A percentile compares a stretch with the other conserved stretches of the same genome.
These are phyloP conservation scores for Zasmidium citrigriseum DNA, from an alignment of 2,329 filamentous ascomycete genomes.

Conservation along the genomic window DNA sequence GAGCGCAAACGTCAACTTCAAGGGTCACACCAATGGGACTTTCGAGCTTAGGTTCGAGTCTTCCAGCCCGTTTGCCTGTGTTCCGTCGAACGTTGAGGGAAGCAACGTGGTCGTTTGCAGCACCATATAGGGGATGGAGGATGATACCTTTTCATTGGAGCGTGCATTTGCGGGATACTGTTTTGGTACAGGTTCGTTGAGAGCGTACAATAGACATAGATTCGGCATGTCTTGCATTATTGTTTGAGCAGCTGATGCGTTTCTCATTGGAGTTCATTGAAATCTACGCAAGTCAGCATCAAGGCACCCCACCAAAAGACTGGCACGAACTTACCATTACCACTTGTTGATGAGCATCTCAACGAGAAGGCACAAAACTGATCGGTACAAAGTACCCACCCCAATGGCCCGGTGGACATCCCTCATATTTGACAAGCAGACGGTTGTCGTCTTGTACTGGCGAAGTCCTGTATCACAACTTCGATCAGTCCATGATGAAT, in stretches of 20 bases:
- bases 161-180: too few relatives aligned
- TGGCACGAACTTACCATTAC: too few relatives aligned
- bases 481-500: too few relatives aligned
- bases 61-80: constrained; percentile 12
- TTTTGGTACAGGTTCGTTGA: too few relatives aligned
- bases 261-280: too few relatives aligned
- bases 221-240: too few relatives aligned
- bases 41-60: constrained; percentile 19
- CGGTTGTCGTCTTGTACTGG: neutral
- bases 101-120: constrained; percentile 9
- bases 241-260: too few relatives aligned
- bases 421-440: neutral
- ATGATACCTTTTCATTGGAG: too few relatives aligned
- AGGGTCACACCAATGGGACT: constrained; percentile 16
- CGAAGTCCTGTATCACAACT: neutral
- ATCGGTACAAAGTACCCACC: neutral
- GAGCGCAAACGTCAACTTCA: constrained; percentile 16
- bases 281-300: too few relatives aligned
- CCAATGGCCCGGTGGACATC: neutral
- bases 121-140: neutral
- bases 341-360: too few relatives aligned
- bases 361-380: neutral
- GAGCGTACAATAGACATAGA: too few relatives aligned
- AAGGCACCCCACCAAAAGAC: too few relatives aligned
- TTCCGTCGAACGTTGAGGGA: constrained; percentile 7